Evolutionary conservation across 2,329 filamentous ascomycete genomes (phyloP).

Genomic region (Phoma sp.): DNA sequence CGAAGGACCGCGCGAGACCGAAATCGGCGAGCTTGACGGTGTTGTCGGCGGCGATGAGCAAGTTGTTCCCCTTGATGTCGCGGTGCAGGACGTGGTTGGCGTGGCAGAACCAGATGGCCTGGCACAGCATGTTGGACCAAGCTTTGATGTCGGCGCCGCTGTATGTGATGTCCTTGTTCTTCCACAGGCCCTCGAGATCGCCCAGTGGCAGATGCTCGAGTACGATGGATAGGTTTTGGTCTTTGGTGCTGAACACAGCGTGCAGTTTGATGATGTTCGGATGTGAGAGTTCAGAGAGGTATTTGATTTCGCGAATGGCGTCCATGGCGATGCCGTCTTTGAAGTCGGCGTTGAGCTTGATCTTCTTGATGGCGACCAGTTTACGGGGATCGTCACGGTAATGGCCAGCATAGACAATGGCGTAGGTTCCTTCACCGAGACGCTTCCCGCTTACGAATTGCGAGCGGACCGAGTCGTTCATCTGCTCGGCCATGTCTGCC

Average conservation of each 20-base stretch:
- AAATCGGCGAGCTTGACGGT: conserved; percentile 98
- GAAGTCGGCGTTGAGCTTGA: conserved; percentile 85
- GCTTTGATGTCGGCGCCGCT: conserved; percentile 91
- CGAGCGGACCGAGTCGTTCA: conserved; percentile 64
- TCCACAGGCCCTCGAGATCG: conserved; percentile 85
- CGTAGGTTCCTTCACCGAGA: conserved; percentile 95
- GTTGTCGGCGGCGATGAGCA: conserved; percentile 90
- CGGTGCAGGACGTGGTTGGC: conserved; percentile 92
- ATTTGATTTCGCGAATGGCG: conserved; percentile 93
- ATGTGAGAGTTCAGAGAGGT: conserved; percentile 90
- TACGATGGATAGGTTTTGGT: conserved; percentile 95
- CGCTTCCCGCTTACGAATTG: conserved; percentile 95
- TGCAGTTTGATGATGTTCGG: conserved; percentile 94
- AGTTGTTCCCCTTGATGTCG: conserved; percentile 98
- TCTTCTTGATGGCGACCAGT: conserved; percentile 91
- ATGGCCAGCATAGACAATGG: conserved; percentile 90
- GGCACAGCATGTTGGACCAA: conserved; percentile 97
- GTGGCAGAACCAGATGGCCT: conserved; percentile 96
- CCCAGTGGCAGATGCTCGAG: conserved; percentile 93
- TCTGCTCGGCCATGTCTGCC: conserved; percentile 54
- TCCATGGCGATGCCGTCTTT: conserved; percentile 92
- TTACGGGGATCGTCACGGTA: conserved; percentile 72
- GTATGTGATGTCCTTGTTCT: conserved; percentile 82
- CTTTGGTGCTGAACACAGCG: conserved; percentile 92
- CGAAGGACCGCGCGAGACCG: conserved; percentile 86